These are phyloP conservation scores for Heritiera fomes DNA, from an alignment of 345 rosid species.

Conservation along the genomic window DNA sequence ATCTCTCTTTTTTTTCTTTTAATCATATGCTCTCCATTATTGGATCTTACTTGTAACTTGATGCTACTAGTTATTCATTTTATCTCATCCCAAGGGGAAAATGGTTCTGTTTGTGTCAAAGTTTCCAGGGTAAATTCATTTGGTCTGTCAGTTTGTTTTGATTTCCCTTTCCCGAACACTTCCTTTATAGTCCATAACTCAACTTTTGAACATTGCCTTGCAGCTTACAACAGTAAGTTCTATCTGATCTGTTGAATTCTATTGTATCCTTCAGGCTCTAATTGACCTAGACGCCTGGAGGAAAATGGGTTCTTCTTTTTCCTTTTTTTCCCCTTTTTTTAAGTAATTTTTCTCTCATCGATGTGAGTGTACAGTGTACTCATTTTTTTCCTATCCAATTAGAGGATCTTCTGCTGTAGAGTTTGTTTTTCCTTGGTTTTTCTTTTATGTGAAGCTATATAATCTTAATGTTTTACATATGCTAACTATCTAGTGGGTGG, in stretches of 20 bases:
- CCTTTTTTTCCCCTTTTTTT: not conserved
- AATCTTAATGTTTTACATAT: not conserved
- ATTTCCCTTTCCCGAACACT: not conserved
- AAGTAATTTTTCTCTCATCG: not conserved
- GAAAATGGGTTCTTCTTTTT: not conserved
- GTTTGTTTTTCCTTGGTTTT: not conserved
- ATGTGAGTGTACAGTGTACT: not conserved
- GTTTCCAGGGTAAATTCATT: conserved; percentile 1
- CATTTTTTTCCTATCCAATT: not conserved
- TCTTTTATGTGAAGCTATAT: conserved; percentile 8
- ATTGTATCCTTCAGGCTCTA: not conserved
- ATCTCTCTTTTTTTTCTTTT: not conserved
- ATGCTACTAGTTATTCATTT: not conserved
- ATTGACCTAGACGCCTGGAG: conserved; percentile 2
- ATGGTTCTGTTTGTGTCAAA: not conserved
- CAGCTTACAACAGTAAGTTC: not conserved
- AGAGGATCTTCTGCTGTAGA: not conserved
- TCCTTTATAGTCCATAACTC: conserved; percentile 6
- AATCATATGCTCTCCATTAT: not conserved
- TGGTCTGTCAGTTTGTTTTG: not conserved
- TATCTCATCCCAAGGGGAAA: conserved; percentile 3
- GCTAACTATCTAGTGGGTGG: not conserved
- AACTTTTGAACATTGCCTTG: not conserved
- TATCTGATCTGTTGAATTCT: conserved; percentile 11
- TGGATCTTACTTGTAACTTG: not conserved